Base-by-base conservation (phyloP, 805 yeast genomes). In the Nakazawaea wickerhamii region DNA sequence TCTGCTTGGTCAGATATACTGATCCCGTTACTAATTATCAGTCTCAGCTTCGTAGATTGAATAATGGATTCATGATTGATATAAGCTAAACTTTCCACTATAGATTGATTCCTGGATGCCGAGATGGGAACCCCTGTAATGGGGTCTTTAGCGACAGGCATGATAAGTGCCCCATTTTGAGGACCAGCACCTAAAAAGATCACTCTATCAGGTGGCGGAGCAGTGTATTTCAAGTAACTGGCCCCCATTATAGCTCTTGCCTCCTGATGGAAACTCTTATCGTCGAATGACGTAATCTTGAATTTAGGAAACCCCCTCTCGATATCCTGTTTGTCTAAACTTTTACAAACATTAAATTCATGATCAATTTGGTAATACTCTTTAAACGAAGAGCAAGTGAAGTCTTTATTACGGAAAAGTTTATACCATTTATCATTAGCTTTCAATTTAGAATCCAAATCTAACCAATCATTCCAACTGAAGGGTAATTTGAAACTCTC, bases 201-300 rank as follows among this genome's bases (percentile, higher is more conserved):
- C 4, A 65, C 37, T 36, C 65, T 50, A 3, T 57, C 46, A 1
- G 75, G 68, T 1, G 53, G 48, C 0, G 66, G 59, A 21, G 63
- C 58, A 2, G 49, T 15, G 39, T 57, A 52, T 18, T 56, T 48
- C 14, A 70, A 44, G 47, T 64, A 67, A 15, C 55, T 53, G 0
- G 62, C 61, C 0, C 71, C 71, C 41, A 61, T 44, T 2, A 60
- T 46, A 4, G 52, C 42, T 26, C 71, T 51, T 1, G 64, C 63
- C 10, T 55, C 60, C 23, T 50, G 58, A 4, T 62, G 50, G 17
- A 63, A 42, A 21, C 50, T 50, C 2, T 44, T 31, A 23, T 55
- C 58, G 9, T 49, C 41, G 1, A 61, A 55, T 3, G 54, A 55
- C 0, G 38, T 42, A 2, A 65, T 50, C 21, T 49, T 50, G 40